Evolutionary conservation across 2,329 filamentous ascomycete species (phyloP).

Genomic region (Dendryphion nanum): DNA sequence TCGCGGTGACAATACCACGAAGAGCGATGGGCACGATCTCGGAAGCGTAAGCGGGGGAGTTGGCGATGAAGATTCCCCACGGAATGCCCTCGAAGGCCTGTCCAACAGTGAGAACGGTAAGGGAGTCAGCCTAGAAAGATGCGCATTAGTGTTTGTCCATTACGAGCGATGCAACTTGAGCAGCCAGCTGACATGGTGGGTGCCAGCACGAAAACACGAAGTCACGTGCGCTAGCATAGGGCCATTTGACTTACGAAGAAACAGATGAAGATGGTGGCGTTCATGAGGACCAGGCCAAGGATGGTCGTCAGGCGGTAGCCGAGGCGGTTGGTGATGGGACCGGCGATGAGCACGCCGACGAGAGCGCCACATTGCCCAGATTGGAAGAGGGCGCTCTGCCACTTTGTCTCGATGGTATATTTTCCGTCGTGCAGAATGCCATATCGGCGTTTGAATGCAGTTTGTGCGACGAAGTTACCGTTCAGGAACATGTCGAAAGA

Average conservation of each 20-base stretch:
- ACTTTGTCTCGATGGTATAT: constrained; percentile 50
- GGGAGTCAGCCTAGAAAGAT: constrained; percentile 29
- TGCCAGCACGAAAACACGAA: not conserved
- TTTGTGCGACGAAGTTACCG: constrained; percentile 57
- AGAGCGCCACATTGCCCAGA: constrained; percentile 59
- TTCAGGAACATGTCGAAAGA: constrained; percentile 63
- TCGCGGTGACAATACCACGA: constrained; percentile 59
- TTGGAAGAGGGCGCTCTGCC: constrained; percentile 59
- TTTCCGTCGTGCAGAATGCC: constrained; percentile 41
- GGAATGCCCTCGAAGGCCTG: constrained; percentile 63
- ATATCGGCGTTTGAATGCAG: constrained; percentile 47
- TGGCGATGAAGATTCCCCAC: constrained; percentile 67
- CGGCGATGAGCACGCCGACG: constrained; percentile 59
- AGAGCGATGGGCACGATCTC: constrained; percentile 62
- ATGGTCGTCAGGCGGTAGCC: constrained; percentile 62
- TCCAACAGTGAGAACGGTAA: constrained; percentile 49
- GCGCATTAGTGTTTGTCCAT: not conserved
- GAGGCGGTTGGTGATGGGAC: constrained; percentile 58
- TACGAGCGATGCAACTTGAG: no score
- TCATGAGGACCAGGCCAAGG: constrained; percentile 55
- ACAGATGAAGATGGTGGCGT: constrained; percentile 60
- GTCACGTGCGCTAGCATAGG: no score
- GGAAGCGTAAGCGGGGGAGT: constrained; percentile 61
- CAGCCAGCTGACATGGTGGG: no score
- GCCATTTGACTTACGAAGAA: constrained; percentile 48